These are phyloP conservation scores for Scheffersomyces segobiensis DNA, from an alignment of 1,139 yeast genomes.

Conservation along the genomic window DNA sequence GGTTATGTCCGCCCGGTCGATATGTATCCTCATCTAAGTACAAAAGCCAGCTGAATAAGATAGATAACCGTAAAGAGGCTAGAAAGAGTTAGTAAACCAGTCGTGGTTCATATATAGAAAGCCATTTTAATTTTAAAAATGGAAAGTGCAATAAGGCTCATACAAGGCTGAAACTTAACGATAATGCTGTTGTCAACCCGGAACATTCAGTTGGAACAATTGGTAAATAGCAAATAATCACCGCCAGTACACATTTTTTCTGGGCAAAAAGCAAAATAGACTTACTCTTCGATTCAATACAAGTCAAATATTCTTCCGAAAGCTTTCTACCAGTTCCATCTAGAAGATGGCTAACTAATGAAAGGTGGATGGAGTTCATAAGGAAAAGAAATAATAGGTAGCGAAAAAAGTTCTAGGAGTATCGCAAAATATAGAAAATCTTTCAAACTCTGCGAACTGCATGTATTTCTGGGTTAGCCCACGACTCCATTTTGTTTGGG, in stretches of 20 bases:
- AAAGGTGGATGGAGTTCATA: too few relatives aligned
- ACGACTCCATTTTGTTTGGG: background rate
- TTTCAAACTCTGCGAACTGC: background rate
- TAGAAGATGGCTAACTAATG: background rate
- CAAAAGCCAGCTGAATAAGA: background rate
- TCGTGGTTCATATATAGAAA: background rate
- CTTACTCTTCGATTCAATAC: conserved; percentile 5
- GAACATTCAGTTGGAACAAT: conserved; percentile 79
- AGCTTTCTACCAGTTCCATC: conserved; percentile 1
- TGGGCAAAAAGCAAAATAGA: conserved; percentile 2
- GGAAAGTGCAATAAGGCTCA: conserved; percentile 44
- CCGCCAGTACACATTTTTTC: conserved; percentile 32
- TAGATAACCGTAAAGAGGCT: background rate
- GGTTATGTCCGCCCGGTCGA: conserved; percentile 86
- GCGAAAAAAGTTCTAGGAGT: background rate
- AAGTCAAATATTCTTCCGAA: conserved; percentile 8
- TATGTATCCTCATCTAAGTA: conserved; percentile 52
- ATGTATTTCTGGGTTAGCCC: background rate
- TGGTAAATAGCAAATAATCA: conserved; percentile 75
- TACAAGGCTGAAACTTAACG: conserved; percentile 90
- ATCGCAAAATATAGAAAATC: background rate
- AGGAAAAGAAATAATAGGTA: background rate
- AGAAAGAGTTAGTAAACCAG: conserved; percentile 2
- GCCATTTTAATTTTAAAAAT: background rate
- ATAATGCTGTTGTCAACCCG: conserved; percentile 73